A percentile compares a stretch with the other conserved stretches of the same genome.
phyloP scores from a whole-genome alignment of 345 rosid genomes.

The Abelmoschus esculentus region DNA sequence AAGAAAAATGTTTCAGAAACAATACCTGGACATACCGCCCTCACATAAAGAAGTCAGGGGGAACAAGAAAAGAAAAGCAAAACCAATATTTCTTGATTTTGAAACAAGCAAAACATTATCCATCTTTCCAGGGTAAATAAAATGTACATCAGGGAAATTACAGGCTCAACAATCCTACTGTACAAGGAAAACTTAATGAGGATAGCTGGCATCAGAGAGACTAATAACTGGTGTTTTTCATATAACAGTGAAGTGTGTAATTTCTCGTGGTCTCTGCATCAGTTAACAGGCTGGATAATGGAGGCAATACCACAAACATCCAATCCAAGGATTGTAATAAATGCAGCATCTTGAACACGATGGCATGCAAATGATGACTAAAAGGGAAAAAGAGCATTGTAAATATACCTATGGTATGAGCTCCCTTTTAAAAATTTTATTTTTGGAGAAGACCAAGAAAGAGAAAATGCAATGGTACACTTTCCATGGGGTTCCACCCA shows the following conservation, averaged over 20 bases:
- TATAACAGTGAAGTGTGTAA: neutral
- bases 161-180: neutral
- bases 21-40: neutral
- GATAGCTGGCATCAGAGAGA: neutral
- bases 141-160: neutral
- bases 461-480: conserved; percentile 88
- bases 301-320: neutral
- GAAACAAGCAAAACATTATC: neutral
- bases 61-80: neutral
- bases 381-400: too few species aligned
- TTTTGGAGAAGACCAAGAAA: conserved; percentile 97
- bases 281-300: neutral
- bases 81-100: neutral
- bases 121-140: neutral
- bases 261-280: neutral
- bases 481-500: conserved; percentile 99
- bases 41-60: neutral
- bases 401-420: conserved; percentile 52
- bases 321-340: neutral
- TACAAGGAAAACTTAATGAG: too few species aligned
- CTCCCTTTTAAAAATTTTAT: conserved; percentile 87
- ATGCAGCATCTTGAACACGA: neutral
- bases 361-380: neutral
- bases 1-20: neutral
- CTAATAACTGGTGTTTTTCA: neutral